Base-by-base conservation (phyloP, 208 protist genomes). In the Leishmania tropica region DNA sequence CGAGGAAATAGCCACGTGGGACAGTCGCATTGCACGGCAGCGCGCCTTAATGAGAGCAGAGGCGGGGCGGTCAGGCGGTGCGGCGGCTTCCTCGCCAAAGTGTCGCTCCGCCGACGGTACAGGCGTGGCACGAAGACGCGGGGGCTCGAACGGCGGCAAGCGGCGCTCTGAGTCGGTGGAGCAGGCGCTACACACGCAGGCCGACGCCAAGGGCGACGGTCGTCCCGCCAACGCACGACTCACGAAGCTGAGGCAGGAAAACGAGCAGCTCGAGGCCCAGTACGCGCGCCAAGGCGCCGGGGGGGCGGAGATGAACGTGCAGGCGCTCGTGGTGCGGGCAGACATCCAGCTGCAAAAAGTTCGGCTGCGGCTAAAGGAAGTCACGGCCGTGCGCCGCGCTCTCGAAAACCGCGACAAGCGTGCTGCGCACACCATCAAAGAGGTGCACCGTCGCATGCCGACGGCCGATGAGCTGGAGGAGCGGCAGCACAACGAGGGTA, bases 401-500 rank as follows among this genome's bases (percentile, higher is more conserved):
- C 81, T 97, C 31, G 68, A 85, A 47, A 81, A 87, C 51, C 88
- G 93, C 40, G 85, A 96, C 64, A 92, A 94, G 84, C 87, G 90
- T 28, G 87, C 89, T 4, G 89, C 90, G 0, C 89, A 96, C 74
- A 88, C 89, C 15, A 90, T 95, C 67, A 80, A 94, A 58, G 87
- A 90, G 76, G 81, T 91, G 6, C 75, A 90, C 60, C 88, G 89
- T 17, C 58, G 83, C 17, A 87, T 88, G 78, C 84, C 90, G 0
- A 56, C 86, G 1, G 37, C 67, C 8, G 79, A 80, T 6, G 88
- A 95, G 75, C 71, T 91, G 67, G 56, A 87, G 75, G 73, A 87
- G n/a, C 84, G 90, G 17, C 88, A 95, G 80, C 75, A 92, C 0
- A 91, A 91, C 53, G 94, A 97, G 37, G 88, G 85, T 40, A 88